Conservation (phyloP, 768 basidiomycete genomes). For the Auriscalpium orientale region DNA sequence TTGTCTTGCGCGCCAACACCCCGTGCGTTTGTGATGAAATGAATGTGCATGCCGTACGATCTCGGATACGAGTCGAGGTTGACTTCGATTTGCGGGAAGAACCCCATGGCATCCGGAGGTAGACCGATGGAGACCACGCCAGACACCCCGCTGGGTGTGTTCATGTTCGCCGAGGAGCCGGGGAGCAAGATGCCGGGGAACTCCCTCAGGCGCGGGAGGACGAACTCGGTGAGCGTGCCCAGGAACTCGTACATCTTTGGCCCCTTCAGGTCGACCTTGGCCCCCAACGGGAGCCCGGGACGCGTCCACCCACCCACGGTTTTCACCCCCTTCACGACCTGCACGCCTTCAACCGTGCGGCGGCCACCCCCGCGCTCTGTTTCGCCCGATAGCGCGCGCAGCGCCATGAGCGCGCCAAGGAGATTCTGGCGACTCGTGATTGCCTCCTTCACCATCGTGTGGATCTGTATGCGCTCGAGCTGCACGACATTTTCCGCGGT, state of each 20-base stretch:
- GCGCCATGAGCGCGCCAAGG: conserved; percentile 78
- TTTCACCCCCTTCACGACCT: conserved; percentile 65
- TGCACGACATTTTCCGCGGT: conserved; percentile 60
- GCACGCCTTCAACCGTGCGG: conserved; percentile 64
- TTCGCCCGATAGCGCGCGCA: conserved; percentile 84
- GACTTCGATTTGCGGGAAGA: conserved; percentile 96
- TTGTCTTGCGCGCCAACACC: conserved; percentile 88
- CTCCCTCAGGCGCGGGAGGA: conserved; percentile 88
- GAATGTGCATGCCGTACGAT: conserved; percentile 86
- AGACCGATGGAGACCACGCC: conserved; percentile 91
- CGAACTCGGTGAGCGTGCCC: conserved; percentile 82
- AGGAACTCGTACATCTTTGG: conserved; percentile 95
- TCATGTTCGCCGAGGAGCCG: conserved; percentile 57
- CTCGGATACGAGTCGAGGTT: conserved; percentile 87
- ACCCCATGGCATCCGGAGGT: conserved; percentile 71
- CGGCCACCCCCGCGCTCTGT: conserved; percentile 65
- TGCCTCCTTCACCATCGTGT: conserved; percentile 81
- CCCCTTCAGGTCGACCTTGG: conserved; percentile 85
- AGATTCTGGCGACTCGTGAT: conserved; percentile 63
- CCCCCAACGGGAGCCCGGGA: conserved; percentile 74
- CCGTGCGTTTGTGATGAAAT: conserved; percentile 82
- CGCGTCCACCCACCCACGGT: conserved; percentile 78
- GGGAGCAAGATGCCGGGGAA: conserved; percentile 80
- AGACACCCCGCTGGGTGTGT: conserved; percentile 69
- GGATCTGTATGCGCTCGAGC: conserved; percentile 80